phyloP scores from a whole-genome alignment of 2,329 filamentous ascomycete species.

The Monosporascus ibericus region DNA sequence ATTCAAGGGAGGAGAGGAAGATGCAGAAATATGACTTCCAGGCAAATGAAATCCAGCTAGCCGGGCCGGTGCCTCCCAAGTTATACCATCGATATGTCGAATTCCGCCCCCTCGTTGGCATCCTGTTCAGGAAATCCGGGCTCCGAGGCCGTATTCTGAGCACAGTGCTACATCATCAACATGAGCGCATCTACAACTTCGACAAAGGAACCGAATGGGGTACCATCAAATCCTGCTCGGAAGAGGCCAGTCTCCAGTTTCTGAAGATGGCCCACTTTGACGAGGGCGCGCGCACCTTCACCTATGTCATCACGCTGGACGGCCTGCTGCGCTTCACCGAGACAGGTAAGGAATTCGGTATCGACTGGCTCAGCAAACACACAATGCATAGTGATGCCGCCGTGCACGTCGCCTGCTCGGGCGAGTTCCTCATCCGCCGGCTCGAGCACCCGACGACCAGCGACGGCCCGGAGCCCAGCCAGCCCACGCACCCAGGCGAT shows the following conservation, averaged over 20 bases:
- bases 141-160: constrained; percentile 75
- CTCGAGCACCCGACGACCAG: constrained; percentile 44
- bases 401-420: constrained; percentile 84
- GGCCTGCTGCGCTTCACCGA: constrained; percentile 86
- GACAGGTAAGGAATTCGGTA: constrained; percentile 90
- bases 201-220: constrained; percentile 71
- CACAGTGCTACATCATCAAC: constrained; percentile 83
- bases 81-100: constrained; percentile 92
- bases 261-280: constrained; percentile 83
- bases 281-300: constrained; percentile 80
- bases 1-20: constrained; percentile 36
- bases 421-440: constrained; percentile 85
- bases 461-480: constrained; percentile 35
- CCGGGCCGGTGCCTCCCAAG: constrained; percentile 70
- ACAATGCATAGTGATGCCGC: constrained; percentile 95
- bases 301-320: constrained; percentile 86
- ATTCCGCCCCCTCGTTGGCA: constrained; percentile 82
- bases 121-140: constrained; percentile 78
- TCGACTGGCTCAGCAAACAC: constrained; percentile 89
- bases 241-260: constrained; percentile 71
- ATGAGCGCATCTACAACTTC: constrained; percentile 83
- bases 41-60: constrained; percentile 83
- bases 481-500: constrained; percentile 46
- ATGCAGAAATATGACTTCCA: constrained; percentile 86
- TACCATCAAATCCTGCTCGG: constrained; percentile 57